Evolutionary conservation across 352 stramenopile genomes (phyloP).

Genomic region (Pythium sp.): DNA sequence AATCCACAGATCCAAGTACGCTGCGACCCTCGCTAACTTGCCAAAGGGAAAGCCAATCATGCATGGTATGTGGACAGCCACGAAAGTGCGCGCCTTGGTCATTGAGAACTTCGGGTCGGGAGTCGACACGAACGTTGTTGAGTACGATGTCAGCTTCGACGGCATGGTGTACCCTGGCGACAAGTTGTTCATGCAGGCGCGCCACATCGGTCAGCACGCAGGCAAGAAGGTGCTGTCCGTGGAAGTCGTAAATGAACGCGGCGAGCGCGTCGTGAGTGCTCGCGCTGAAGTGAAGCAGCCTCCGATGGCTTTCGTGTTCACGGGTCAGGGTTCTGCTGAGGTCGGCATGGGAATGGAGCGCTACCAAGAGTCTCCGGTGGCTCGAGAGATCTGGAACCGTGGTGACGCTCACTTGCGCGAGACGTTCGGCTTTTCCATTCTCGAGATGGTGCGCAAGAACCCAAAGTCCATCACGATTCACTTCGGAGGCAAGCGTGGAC

Average conservation of each 20-base stretch:
- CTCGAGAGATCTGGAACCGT: slow-evolving; percentile 79
- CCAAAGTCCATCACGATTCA: slow-evolving; percentile 80
- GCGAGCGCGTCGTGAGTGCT: slow-evolving; percentile 74
- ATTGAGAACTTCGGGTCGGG: slow-evolving; percentile 45
- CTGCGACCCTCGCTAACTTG: slow-evolving; percentile 70
- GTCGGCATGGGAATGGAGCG: slow-evolving; percentile 90
- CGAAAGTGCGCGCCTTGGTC: slow-evolving; percentile 75
- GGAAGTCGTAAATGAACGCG: slow-evolving; percentile 69
- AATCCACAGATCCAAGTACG: slow-evolving; percentile 80
- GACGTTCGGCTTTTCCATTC: slow-evolving; percentile 87
- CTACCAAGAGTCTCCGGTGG: slow-evolving; percentile 65
- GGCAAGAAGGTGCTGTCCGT: slow-evolving; percentile 69
- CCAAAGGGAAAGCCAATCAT: slow-evolving; percentile 79
- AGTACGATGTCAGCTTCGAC: slow-evolving; percentile 81
- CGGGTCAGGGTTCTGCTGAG: slow-evolving; percentile 77
- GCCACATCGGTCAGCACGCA: slow-evolving; percentile 59
- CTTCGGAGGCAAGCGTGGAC: slow-evolving; percentile 81
- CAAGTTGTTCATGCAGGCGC: slow-evolving; percentile 74
- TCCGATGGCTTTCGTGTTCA: slow-evolving; percentile 83
- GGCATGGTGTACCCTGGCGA: slow-evolving; percentile 88
- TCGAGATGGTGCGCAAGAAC: slow-evolving; percentile 87
- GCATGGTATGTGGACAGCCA: slow-evolving; percentile 87
- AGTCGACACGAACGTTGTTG: slow-evolving; percentile 64
- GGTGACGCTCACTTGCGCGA: slow-evolving; percentile 66
- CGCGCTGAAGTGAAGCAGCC: slow-evolving; percentile 67